Conservation (phyloP, 2,329 filamentous ascomycete genomes). For the Aspergillus glaucus region DNA sequence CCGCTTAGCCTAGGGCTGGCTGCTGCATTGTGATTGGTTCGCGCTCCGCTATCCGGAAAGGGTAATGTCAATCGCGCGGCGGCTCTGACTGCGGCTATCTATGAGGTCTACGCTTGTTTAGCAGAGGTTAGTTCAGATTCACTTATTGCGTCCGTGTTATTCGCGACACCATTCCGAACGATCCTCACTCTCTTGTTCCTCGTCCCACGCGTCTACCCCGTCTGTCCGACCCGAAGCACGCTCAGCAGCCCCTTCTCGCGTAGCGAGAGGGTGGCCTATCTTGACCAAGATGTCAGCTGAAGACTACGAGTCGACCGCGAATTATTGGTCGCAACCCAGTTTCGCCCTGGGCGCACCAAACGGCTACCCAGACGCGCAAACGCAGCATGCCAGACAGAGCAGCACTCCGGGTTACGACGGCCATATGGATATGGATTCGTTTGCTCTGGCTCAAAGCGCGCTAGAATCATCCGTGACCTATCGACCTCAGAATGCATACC, state of each 20-base stretch:
- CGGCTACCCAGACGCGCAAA: not conserved
- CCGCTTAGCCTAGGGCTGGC: slow-evolving; percentile 14
- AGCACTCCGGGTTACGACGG: not conserved
- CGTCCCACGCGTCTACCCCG: not conserved
- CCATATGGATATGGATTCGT: not conserved
- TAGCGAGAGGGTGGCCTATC: not conserved
- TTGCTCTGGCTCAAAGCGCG: not conserved
- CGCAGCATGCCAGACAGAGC: not conserved
- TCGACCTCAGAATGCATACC: too few species aligned
- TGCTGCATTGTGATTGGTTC: slow-evolving; percentile 10
- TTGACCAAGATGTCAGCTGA: not conserved
- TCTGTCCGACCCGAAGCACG: not conserved
- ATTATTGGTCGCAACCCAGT: not conserved
- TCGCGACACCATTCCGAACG: too few species aligned
- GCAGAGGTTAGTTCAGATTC: too few species aligned
- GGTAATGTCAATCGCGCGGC: not conserved
- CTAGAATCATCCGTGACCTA: too few species aligned
- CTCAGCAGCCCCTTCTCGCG: not conserved
- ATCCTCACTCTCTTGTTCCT: not conserved
- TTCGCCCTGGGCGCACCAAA: not conserved
- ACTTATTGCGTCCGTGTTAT: too few species aligned
- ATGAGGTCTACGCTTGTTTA: too few species aligned
- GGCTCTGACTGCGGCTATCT: too few species aligned
- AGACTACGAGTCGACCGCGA: not conserved
- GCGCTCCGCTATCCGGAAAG: not conserved